Evolutionary conservation across 345 rosid species (phyloP).

Genomic region (Moricandia moricandioides): DNA sequence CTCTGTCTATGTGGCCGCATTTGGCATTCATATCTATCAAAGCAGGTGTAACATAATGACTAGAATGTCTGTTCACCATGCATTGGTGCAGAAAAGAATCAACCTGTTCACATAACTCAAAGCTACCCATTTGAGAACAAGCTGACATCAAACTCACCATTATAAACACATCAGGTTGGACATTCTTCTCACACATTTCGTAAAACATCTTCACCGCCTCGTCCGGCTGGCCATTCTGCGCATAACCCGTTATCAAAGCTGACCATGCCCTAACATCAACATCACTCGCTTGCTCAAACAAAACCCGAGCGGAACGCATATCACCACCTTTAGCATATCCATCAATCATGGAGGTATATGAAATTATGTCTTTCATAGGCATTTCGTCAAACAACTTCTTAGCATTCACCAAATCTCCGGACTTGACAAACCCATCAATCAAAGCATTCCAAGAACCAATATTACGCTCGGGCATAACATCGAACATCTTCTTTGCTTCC

Average conservation of each 20-base stretch:
- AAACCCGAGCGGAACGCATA: slow-evolving; percentile 45
- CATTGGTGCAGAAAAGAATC: slow-evolving; percentile 49
- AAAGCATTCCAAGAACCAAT: slow-evolving; percentile 61
- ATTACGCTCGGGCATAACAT: slow-evolving; percentile 58
- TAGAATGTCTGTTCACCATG: slow-evolving; percentile 37
- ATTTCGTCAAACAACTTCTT: slow-evolving; percentile 61
- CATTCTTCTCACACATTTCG: slow-evolving; percentile 38
- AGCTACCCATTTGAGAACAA: slow-evolving; percentile 62
- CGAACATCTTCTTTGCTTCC: slow-evolving; percentile 51
- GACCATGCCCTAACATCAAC: slow-evolving; percentile 58
- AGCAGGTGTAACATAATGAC: slow-evolving; percentile 54
- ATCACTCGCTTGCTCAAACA: slow-evolving; percentile 50
- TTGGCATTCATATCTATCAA: slow-evolving; percentile 78
- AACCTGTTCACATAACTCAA: slow-evolving; percentile 56
- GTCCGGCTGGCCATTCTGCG: slow-evolving; percentile 53
- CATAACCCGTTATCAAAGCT: slow-evolving; percentile 62
- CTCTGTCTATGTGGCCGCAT: slow-evolving; percentile 69
- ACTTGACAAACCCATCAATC: slow-evolving; percentile 50
- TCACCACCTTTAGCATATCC: slow-evolving; percentile 69
- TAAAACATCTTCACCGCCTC: slow-evolving; percentile 49
- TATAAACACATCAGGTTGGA: slow-evolving; percentile 60
- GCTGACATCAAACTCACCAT: slow-evolving; percentile 68
- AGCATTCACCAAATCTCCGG: slow-evolving; percentile 57
- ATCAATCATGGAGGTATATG: slow-evolving; percentile 74
- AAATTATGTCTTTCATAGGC: slow-evolving; percentile 58